Evolutionary conservation across 106 monocot genomes (phyloP).

Genomic region (Acanthochlamys bracteata): DNA sequence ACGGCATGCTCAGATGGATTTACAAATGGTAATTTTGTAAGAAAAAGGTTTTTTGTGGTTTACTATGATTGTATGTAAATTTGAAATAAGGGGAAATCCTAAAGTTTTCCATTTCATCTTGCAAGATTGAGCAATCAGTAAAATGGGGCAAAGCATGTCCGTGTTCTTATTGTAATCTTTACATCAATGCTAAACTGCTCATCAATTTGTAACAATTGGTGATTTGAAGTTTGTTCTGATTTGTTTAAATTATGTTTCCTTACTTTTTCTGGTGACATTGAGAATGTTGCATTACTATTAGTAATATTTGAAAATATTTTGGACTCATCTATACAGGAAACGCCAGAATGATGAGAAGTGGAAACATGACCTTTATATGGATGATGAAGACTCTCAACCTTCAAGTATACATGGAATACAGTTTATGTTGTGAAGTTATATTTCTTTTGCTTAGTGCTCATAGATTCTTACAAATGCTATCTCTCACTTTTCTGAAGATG

Average conservation of each 20-base stretch:
- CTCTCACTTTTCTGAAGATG: slow-evolving; percentile 20
- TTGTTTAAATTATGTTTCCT: background rate
- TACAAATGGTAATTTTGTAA: no score
- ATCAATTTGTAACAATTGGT: background rate
- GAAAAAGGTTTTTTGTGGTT: no score
- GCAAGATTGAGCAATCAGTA: no score
- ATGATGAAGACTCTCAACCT: slow-evolving; percentile 30
- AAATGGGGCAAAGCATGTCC: no score
- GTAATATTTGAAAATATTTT: background rate
- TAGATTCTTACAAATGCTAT: slow-evolving; percentile 14
- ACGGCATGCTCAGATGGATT: no score
- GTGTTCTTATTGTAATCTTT: background rate
- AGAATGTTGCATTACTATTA: background rate
- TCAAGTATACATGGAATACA: slow-evolving; percentile 41
- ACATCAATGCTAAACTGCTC: background rate
- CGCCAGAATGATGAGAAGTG: slow-evolving; percentile 71
- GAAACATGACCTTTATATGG: slow-evolving; percentile 87
- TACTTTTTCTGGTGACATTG: background rate
- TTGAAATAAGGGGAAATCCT: no score
- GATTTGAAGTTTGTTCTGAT: background rate
- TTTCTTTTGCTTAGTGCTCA: slow-evolving; percentile 12
- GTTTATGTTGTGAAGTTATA: background rate
- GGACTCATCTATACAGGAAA: slow-evolving; percentile 36
- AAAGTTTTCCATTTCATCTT: no score
- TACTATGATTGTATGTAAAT: no score